phyloP scores from a whole-genome alignment of 345 rosid species.

The Xanthoceras sorbifolium region DNA sequence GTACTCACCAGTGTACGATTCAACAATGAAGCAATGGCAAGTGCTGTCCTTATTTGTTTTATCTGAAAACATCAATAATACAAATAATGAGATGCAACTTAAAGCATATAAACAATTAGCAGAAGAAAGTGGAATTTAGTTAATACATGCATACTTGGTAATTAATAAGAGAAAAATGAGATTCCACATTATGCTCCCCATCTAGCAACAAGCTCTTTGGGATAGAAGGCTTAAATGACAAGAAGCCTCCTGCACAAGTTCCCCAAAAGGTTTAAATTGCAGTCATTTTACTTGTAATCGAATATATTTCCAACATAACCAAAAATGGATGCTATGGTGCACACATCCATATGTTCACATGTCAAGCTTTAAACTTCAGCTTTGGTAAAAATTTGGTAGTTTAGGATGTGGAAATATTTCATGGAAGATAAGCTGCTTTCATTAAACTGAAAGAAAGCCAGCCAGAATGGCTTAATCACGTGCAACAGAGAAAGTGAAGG shows the following conservation, averaged over 20 bases:
- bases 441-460: not conserved
- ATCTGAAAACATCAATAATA: constrained; percentile 49
- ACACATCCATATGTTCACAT: not conserved
- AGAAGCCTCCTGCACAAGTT: constrained; percentile 77
- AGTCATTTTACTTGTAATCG: not conserved
- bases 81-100: constrained; percentile 25
- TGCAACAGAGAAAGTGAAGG: not conserved
- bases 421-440: not conserved
- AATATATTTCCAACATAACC: not conserved
- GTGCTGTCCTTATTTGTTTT: constrained; percentile 89
- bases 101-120: constrained; percentile 11
- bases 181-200: constrained; percentile 74
- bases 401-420: constrained; percentile 6
- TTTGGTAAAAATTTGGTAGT: constrained; percentile 12
- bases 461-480: not conserved
- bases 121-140: constrained; percentile 21
- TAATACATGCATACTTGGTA: constrained; percentile 66
- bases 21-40: constrained; percentile 79
- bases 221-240: constrained; percentile 85
- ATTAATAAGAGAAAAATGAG: constrained; percentile 81
- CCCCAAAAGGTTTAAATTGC: constrained; percentile 23
- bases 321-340: not conserved
- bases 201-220: constrained; percentile 81
- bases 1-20: constrained; percentile 89
- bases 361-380: not conserved